phyloP scores from a whole-genome alignment of 345 rosid genomes.

The Lumnitzera racemosa region DNA sequence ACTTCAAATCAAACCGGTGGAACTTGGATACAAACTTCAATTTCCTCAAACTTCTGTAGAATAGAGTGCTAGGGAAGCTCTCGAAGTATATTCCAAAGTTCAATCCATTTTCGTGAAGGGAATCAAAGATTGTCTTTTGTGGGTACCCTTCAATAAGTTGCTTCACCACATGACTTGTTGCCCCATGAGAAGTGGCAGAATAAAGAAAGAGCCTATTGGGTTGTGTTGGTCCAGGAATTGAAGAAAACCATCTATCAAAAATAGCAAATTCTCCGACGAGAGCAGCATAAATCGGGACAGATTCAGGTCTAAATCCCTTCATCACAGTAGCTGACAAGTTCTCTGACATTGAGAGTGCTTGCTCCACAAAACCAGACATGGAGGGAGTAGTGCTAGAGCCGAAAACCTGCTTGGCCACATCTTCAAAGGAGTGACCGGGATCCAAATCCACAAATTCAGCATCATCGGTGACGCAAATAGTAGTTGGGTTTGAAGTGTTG shows the following conservation, averaged over 20 bases:
- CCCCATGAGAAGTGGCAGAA: constrained; percentile 94
- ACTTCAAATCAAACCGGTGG: constrained; percentile 55
- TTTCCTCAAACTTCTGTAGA: constrained; percentile 76
- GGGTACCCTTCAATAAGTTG: constrained; percentile 81
- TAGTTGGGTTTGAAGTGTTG: constrained; percentile 21
- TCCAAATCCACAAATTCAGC: constrained; percentile 96
- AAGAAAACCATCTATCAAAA: constrained; percentile 90
- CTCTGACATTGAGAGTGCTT: constrained; percentile 68
- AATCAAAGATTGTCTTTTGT: constrained; percentile 86
- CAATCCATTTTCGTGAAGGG: constrained; percentile 55
- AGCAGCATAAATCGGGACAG: constrained; percentile 62
- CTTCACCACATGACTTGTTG: constrained; percentile 77
- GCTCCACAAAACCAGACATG: constrained; percentile 89
- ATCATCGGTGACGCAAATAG: constrained; percentile 76
- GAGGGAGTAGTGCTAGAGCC: constrained; percentile 66
- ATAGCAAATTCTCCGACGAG: constrained; percentile 69
- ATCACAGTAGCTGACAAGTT: constrained; percentile 72
- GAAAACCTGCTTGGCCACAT: constrained; percentile 70
- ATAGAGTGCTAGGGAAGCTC: constrained; percentile 74
- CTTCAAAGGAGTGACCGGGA: constrained; percentile 97
- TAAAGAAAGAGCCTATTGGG: constrained; percentile 86
- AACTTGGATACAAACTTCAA: constrained; percentile 65
- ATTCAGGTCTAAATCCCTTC: constrained; percentile 74
- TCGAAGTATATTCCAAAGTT: constrained; percentile 77
- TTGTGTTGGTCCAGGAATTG: constrained; percentile 96